Percentiles rank a stretch among this genome's conserved stretches.
Evolutionary conservation across 2,329 filamentous ascomycete genomes (phyloP).

Genomic region (Pseudonectria buxi): DNA sequence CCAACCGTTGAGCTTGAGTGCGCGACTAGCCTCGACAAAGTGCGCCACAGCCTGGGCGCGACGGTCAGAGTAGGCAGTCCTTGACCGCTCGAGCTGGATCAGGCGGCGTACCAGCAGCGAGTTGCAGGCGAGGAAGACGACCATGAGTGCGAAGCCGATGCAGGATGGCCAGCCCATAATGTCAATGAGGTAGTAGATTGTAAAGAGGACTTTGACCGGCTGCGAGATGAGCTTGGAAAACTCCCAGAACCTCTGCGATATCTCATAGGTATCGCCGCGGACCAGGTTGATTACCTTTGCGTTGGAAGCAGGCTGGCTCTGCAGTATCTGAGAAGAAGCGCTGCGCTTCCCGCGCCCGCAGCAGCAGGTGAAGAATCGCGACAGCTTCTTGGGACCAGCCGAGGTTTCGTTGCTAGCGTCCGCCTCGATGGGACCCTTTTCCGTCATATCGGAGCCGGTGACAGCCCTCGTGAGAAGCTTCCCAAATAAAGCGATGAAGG

Average conservation of each 20-base stretch:
- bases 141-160: constrained; percentile 62
- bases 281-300: constrained; percentile 88
- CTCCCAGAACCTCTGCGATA: constrained; percentile 83
- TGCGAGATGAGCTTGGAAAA: constrained; percentile 69
- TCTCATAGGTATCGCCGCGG: constrained; percentile 74
- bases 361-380: constrained; percentile 11
- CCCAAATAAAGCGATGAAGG: constrained; percentile 31
- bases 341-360: constrained; percentile 16
- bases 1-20: constrained; percentile 41
- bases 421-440: constrained; percentile 24
- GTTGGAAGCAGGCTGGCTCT: constrained; percentile 62
- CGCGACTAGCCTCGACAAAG: constrained; percentile 79
- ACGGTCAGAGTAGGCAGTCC: constrained; percentile 67
- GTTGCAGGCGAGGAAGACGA: constrained; percentile 64
- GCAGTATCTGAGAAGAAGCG: not conserved
- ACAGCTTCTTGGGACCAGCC: not conserved
- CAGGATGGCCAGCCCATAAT: constrained; percentile 77
- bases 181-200: constrained; percentile 55
- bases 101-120: constrained; percentile 58
- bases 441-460: constrained; percentile 31
- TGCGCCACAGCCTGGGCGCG: constrained; percentile 77
- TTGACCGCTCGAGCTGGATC: constrained; percentile 60
- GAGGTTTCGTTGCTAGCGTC: not conserved
- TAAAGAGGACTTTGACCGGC: constrained; percentile 69
- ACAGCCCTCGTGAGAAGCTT: constrained; percentile 33